Conservation (phyloP, 441 rosid genomes). For the Adansonia gregorii region DNA sequence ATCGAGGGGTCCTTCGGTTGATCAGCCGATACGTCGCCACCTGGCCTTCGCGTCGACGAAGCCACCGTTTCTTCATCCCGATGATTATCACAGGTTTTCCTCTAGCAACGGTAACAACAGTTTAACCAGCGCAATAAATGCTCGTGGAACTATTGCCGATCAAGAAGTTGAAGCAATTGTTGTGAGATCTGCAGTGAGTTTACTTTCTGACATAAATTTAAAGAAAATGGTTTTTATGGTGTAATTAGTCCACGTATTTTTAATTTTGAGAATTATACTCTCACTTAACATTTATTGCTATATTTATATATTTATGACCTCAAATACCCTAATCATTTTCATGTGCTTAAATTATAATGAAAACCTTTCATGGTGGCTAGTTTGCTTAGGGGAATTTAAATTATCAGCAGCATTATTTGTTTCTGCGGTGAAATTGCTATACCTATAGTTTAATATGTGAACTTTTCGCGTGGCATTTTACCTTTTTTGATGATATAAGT, state of each 20-base stretch:
- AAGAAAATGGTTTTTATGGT: neutral
- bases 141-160: constrained; percentile 42
- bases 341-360: neutral
- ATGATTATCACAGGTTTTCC: constrained; percentile 76
- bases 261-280: neutral
- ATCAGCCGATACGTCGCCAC: constrained; percentile 76
- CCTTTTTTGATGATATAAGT: neutral
- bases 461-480: neutral
- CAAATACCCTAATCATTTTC: neutral
- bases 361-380: neutral
- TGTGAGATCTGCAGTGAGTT: constrained; percentile 86
- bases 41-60: constrained; percentile 74
- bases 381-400: neutral
- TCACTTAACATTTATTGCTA: neutral
- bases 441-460: neutral
- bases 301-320: neutral
- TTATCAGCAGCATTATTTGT: neutral
- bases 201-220: neutral
- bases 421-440: neutral
- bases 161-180: constrained; percentile 65
- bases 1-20: constrained; percentile 45
- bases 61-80: constrained; percentile 70
- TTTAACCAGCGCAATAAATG: constrained; percentile 10
- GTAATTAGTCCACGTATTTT: neutral
- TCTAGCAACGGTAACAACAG: constrained; percentile 27